phyloP scores from a whole-genome alignment of 2,329 filamentous ascomycete genomes.

The Teratosphaeria pseudoeucalypti region DNA sequence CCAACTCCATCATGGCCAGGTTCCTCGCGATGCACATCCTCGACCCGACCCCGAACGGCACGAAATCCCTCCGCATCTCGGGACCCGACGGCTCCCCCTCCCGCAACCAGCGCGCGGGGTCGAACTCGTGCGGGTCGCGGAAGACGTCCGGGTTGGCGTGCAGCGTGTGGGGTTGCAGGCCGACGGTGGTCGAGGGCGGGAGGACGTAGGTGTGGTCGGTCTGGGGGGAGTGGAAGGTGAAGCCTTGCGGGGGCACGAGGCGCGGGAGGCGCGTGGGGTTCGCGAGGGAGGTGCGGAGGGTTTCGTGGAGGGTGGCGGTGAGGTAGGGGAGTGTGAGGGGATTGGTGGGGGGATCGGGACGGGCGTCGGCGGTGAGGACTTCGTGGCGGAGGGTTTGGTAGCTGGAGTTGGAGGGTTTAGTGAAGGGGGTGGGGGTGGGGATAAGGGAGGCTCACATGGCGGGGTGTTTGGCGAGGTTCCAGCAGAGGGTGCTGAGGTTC shows the following conservation, averaged over 20 bases:
- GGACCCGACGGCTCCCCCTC: conserved; percentile 9
- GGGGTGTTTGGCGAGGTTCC: conserved; percentile 35
- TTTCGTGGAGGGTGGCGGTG: conserved; percentile 40
- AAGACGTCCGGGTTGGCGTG: conserved; percentile 38
- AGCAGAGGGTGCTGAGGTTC: conserved; percentile 40
- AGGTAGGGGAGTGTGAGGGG: conserved; percentile 35
- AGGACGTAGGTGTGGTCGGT: conserved; percentile 10
- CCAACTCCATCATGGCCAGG: conserved; percentile 37
- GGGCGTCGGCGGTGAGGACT: conserved; percentile 17
- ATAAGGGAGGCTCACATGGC: conserved; percentile 23
- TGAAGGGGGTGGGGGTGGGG: neutral
- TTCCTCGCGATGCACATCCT: conserved; percentile 43
- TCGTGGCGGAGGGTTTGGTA: conserved; percentile 28
- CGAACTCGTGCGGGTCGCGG: conserved; percentile 32
- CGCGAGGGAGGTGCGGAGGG: conserved; percentile 40
- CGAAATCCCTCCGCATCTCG: conserved; percentile 34
- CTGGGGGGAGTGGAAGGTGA: conserved; percentile 19
- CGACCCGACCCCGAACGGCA: conserved; percentile 41
- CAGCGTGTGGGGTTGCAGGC: conserved; percentile 36
- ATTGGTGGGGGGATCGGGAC: conserved; percentile 16
- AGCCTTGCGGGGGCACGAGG: conserved; percentile 33
- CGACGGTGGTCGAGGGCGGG: conserved; percentile 37
- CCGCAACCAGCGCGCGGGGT: conserved; percentile 40
- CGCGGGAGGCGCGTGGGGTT: conserved; percentile 43
- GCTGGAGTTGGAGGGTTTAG: conserved; percentile 6